These are phyloP conservation scores for Curvularia sp. DNA, from an alignment of 2,329 filamentous ascomycete species.

Conservation along the genomic window DNA sequence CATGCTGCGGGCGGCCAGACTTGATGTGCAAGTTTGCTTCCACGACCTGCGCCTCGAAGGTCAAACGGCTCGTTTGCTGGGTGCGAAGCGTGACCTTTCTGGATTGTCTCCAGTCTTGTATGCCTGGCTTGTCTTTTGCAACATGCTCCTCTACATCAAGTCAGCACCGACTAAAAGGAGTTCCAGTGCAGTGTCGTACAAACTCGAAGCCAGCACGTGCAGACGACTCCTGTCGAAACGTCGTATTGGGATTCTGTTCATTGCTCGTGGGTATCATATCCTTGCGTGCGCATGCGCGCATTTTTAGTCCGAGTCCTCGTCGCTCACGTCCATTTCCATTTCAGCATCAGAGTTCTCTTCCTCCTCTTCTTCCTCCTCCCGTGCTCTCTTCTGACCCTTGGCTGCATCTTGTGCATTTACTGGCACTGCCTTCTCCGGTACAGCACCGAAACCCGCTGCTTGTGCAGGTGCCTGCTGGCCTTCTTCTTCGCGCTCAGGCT, in stretches of 20 bases:
- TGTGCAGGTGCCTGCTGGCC: slow-evolving; percentile 33
- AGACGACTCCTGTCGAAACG: slow-evolving; percentile 4
- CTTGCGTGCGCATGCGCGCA: not conserved
- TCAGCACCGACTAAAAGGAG: slow-evolving; percentile 6
- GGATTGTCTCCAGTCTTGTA: not conserved
- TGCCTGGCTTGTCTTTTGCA: not conserved
- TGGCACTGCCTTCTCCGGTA: slow-evolving; percentile 42
- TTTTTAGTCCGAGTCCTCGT: slow-evolving; percentile 67
- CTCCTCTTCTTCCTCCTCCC: slow-evolving; percentile 65
- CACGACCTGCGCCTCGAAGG: not conserved
- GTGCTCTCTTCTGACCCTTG: slow-evolving; percentile 71
- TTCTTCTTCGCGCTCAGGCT: slow-evolving; percentile 37
- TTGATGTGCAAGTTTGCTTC: no score
- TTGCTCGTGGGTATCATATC: slow-evolving; percentile 28
- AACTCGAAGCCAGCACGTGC: not conserved
- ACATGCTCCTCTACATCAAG: slow-evolving; percentile 8
- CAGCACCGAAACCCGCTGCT: slow-evolving; percentile 55
- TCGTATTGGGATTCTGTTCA: slow-evolving; percentile 3
- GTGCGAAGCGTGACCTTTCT: not conserved
- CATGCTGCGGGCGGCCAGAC: not conserved
- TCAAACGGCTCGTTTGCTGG: not conserved
- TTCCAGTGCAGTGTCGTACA: slow-evolving; percentile 12
- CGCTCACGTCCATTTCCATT: slow-evolving; percentile 72
- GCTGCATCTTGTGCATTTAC: slow-evolving; percentile 53
- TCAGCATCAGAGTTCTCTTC: slow-evolving; percentile 62